Conservation (phyloP, 2,329 filamentous ascomycete genomes). For the Lachnellula hyalina region DNA sequence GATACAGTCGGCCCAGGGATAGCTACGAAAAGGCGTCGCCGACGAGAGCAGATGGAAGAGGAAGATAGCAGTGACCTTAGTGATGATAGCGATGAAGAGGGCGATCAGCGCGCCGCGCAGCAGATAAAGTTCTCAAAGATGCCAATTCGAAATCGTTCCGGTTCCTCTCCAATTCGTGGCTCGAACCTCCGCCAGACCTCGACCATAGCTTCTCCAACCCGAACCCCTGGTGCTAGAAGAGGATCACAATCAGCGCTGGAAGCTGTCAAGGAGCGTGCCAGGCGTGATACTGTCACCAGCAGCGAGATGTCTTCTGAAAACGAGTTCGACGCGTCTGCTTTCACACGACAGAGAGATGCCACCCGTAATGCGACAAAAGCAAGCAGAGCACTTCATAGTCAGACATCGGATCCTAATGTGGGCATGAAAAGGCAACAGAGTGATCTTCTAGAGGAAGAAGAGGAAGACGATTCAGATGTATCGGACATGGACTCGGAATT, state of each 20-base stretch:
- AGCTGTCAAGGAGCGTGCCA: constrained; percentile 61
- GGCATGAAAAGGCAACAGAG: constrained; percentile 29
- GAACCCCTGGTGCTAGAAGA: constrained; percentile 43
- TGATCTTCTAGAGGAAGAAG: constrained; percentile 46
- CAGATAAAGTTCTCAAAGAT: constrained; percentile 97
- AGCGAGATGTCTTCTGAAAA: constrained; percentile 81
- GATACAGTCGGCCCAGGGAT: constrained; percentile 64
- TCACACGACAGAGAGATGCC: constrained; percentile 58
- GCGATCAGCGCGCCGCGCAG: constrained; percentile 68
- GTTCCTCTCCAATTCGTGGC: constrained; percentile 77
- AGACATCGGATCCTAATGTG: constrained; percentile 45
- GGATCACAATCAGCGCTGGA: constrained; percentile 69
- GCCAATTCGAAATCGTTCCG: constrained; percentile 79
- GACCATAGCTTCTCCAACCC: constrained; percentile 70
- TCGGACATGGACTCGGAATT: constrained; percentile 62
- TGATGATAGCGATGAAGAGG: constrained; percentile 78
- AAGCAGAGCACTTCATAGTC: constrained; percentile 47
- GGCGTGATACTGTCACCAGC: constrained; percentile 73
- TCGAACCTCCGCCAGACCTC: constrained; percentile 55
- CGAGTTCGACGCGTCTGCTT: constrained; percentile 64
- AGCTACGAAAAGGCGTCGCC: constrained; percentile 59
- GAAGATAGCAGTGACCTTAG: constrained; percentile 82
- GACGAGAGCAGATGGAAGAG: constrained; percentile 66
- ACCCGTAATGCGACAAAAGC: constrained; percentile 52
- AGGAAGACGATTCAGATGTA: constrained; percentile 53